A percentile compares a stretch with the other conserved stretches of the same genome.
These are phyloP conservation scores for Neoboletus brunneissimus DNA, from an alignment of 768 basidiomycete species.

Conservation along the genomic window DNA sequence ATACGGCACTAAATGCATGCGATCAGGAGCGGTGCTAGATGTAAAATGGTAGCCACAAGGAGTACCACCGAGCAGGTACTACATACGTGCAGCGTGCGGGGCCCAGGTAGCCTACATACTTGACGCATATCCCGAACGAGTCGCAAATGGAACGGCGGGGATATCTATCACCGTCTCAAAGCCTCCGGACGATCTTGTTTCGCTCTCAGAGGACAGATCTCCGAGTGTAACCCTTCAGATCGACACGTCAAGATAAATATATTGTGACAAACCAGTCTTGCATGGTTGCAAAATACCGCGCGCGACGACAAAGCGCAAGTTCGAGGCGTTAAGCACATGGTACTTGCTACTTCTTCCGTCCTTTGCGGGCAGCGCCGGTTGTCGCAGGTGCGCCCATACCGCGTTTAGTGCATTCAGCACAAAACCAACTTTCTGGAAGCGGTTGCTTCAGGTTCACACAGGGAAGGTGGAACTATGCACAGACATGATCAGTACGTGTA, in stretches of 20 bases:
- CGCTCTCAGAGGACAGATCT: neutral
- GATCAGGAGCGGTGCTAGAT: neutral
- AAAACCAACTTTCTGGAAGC: constrained; percentile 58
- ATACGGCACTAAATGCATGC: neutral
- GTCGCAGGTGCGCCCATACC: constrained; percentile 33
- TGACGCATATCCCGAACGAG: neutral
- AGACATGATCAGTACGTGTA: constrained; percentile 11
- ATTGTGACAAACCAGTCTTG: neutral
- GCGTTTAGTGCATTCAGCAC: constrained; percentile 48
- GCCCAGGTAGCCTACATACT: neutral
- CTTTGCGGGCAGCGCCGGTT: constrained; percentile 35
- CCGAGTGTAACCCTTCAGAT: neutral
- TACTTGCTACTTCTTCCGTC: constrained; percentile 38
- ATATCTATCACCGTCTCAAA: neutral
- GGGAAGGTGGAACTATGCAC: constrained; percentile 54
- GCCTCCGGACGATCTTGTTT: neutral
- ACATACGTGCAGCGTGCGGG: neutral
- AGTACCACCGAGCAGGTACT: neutral
- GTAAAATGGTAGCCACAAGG: neutral
- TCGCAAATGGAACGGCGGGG: neutral
- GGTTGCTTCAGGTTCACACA: constrained; percentile 58
- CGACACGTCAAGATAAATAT: constrained; percentile 1
- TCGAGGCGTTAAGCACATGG: neutral
- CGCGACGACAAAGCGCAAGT: neutral
- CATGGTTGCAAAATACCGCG: neutral